These are phyloP conservation scores for Mrakia blollopis DNA, from an alignment of 768 basidiomycete species.

Conservation along the genomic window DNA sequence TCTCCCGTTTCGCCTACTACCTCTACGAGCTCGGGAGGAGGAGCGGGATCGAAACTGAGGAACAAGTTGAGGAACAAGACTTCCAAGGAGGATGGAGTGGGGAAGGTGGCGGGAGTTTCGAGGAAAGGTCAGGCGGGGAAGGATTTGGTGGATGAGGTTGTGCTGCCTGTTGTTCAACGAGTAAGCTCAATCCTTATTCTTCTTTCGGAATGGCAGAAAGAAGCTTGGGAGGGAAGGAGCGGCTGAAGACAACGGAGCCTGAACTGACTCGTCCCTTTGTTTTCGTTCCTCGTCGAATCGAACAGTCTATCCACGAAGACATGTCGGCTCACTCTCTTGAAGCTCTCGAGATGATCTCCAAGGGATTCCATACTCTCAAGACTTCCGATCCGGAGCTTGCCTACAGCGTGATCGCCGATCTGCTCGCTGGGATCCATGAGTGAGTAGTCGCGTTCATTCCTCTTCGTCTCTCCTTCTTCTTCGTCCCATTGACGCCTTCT, in stretches of 20 bases:
- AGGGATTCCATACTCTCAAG: constrained; percentile 82
- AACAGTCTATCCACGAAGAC: constrained; percentile 45
- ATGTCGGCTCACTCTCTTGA: constrained; percentile 86
- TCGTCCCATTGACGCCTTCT: constrained; percentile 7
- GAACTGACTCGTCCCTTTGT: background rate
- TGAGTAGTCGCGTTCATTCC: background rate
- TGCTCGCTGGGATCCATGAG: constrained; percentile 61
- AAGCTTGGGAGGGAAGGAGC: no score
- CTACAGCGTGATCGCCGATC: constrained; percentile 80
- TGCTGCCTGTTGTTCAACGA: constrained; percentile 70
- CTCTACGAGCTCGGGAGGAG: constrained; percentile 40
- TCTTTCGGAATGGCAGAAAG: no score
- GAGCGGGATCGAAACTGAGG: constrained; percentile 44
- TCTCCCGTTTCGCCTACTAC: background rate
- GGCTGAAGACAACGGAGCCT: no score
- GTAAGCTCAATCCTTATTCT: constrained; percentile 48
- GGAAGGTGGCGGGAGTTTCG: background rate
- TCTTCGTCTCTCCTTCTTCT: background rate
- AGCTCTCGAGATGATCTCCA: constrained; percentile 77
- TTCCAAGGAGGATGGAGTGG: constrained; percentile 45
- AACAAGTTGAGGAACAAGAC: constrained; percentile 35
- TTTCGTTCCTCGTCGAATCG: background rate
- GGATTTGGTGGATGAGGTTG: constrained; percentile 71
- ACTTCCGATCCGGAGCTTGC: constrained; percentile 77
- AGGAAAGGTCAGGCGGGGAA: constrained; percentile 40